Evolutionary conservation across 2,329 filamentous ascomycete species (phyloP).

Genomic region (Zalaria sp.): DNA sequence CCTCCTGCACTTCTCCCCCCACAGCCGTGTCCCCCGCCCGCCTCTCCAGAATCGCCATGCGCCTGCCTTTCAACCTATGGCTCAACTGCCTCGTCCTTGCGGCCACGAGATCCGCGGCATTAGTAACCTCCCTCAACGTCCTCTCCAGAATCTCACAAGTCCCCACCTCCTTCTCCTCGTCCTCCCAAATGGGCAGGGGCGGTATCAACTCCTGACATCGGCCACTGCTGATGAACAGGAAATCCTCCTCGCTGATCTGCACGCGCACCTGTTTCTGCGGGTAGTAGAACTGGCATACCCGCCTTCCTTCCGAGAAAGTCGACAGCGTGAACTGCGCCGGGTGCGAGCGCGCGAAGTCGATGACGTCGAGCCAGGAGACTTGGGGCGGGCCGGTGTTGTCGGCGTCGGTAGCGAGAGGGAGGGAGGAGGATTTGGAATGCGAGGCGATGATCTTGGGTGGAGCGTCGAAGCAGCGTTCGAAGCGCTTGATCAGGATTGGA

Average conservation of each 20-base stretch:
- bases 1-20: slow-evolving; percentile 20
- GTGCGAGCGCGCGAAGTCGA: slow-evolving; percentile 69
- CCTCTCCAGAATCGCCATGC: slow-evolving; percentile 55
- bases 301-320: slow-evolving; percentile 51
- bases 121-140: slow-evolving; percentile 61
- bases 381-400: slow-evolving; percentile 29
- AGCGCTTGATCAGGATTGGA: slow-evolving; percentile 70
- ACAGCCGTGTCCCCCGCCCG: slow-evolving; percentile 23
- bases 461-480: slow-evolving; percentile 75
- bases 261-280: slow-evolving; percentile 62
- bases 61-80: slow-evolving; percentile 62
- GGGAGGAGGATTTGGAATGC: slow-evolving; percentile 26
- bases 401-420: slow-evolving; percentile 30
- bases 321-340: slow-evolving; percentile 64
- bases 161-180: slow-evolving; percentile 72
- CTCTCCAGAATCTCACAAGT: slow-evolving; percentile 75
- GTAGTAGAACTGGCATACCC: slow-evolving; percentile 62
- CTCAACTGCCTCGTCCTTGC: slow-evolving; percentile 65
- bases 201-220: slow-evolving; percentile 72
- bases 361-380: slow-evolving; percentile 73
- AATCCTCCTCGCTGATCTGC: slow-evolving; percentile 81
- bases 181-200: slow-evolving; percentile 67
- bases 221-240: slow-evolving; percentile 67
- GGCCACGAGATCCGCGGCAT: slow-evolving; percentile 60
- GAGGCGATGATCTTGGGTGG: slow-evolving; percentile 54